Conservation (phyloP, 2,329 filamentous ascomycete genomes). For the Penicillium olsonii region DNA sequence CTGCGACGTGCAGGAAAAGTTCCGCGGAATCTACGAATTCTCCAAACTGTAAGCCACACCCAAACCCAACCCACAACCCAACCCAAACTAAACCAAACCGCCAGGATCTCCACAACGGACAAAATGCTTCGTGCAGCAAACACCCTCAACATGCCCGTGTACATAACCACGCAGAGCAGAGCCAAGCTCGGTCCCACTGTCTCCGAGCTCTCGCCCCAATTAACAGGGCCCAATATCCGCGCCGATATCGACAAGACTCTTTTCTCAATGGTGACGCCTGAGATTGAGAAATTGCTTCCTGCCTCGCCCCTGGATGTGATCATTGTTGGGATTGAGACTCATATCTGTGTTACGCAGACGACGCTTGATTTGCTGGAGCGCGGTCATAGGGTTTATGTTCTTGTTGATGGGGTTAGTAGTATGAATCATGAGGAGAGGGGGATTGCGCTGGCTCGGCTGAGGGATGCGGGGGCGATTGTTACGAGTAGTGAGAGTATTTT, state of each 20-base stretch:
- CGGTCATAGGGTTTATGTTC: slow-evolving; percentile 80
- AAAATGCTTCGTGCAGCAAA: slow-evolving; percentile 66
- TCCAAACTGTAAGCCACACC: slow-evolving; percentile 66
- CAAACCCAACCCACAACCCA: neutral
- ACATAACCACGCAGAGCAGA: slow-evolving; percentile 82
- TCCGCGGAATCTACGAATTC: slow-evolving; percentile 84
- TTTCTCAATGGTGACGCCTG: slow-evolving; percentile 83
- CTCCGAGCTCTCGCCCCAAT: slow-evolving; percentile 64
- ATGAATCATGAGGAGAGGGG: slow-evolving; percentile 80
- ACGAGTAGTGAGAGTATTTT: slow-evolving; percentile 88
- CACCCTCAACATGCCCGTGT: slow-evolving; percentile 67
- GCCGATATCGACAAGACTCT: slow-evolving; percentile 77
- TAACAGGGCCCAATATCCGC: slow-evolving; percentile 47
- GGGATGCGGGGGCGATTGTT: slow-evolving; percentile 73
- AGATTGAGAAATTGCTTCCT: slow-evolving; percentile 52
- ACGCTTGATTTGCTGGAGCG: slow-evolving; percentile 73
- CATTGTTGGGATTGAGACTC: slow-evolving; percentile 87
- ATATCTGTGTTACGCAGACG: slow-evolving; percentile 95
- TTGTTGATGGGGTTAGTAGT: slow-evolving; percentile 87
- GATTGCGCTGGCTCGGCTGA: slow-evolving; percentile 74
- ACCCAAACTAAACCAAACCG: neutral
- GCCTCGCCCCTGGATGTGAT: slow-evolving; percentile 59
- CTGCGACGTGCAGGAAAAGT: slow-evolving; percentile 94
- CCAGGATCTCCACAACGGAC: slow-evolving; percentile 65
- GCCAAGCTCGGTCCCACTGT: slow-evolving; percentile 79